These are phyloP conservation scores for Litsea cubeba DNA, from an alignment of 164 flowering plant genomes.

Conservation along the genomic window DNA sequence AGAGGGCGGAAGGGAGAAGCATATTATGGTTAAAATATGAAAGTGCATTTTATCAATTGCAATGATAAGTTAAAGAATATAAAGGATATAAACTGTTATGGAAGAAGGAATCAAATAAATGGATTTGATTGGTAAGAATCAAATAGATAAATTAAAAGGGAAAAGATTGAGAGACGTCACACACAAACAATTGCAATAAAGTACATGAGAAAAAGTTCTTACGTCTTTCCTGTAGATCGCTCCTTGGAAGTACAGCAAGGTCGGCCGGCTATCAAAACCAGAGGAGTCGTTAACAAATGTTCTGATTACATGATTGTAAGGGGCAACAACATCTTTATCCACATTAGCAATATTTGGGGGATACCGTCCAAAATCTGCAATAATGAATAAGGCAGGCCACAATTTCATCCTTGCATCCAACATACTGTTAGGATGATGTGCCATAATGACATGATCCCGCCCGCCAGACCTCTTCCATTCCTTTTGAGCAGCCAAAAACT, in stretches of 20 bases:
- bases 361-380: conserved; percentile 94
- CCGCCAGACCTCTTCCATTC: conserved; percentile 94
- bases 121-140: background rate
- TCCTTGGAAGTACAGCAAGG: conserved; percentile 87
- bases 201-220: conserved; percentile 23
- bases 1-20: no score
- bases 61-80: no score
- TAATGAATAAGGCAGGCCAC: conserved; percentile 76
- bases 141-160: background rate
- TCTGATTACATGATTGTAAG: conserved; percentile 74
- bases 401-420: conserved; percentile 72
- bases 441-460: conserved; percentile 69
- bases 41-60: no score
- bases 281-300: conserved; percentile 51
- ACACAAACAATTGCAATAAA: background rate
- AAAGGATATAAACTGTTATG: background rate
- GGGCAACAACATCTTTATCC: conserved; percentile 88
- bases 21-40: no score
- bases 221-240: conserved; percentile 95
- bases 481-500: conserved; percentile 44
- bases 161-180: background rate
- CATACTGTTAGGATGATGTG: conserved; percentile 96
- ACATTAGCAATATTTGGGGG: conserved; percentile 80
- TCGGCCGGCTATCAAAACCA: conserved; percentile 62
- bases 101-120: background rate